Evolutionary conservation across 2,329 filamentous ascomycete genomes (phyloP), one percentile per base, ranked within the genome.

Genomic region (Paecilomyces sp.): DNA sequence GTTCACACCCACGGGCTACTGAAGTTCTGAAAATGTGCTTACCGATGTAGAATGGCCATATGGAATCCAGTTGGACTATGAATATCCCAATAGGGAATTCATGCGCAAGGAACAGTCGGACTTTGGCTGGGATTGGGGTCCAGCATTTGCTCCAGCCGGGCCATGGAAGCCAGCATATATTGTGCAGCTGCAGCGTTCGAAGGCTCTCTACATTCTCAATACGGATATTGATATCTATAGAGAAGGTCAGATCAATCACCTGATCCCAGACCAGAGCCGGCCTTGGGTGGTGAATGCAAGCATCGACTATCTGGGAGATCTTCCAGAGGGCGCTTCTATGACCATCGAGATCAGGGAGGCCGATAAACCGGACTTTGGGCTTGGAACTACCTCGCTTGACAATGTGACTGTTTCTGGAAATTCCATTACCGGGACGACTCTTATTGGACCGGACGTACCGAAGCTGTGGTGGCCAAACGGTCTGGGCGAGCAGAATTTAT

Each of bases 61-160:
- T 58, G 74, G 71, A 8, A 76, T 84, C 3, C 75, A 85, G 63
- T 70, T 75, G 15, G 55, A 76, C 0, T 84, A 78, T 59, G 82
- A 85, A 62, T 84, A 83, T 55, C 68, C 75, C 0, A 81, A 85
- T 60, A 76, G 81, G 6, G 78, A 80, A 67, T 85, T 82, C 62
- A 81, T 86, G 36, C 78, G 85, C 31, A 86, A 87, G 66, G 80
- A 86, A 66, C 82, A 87, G 67, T 83, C 77, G 7, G 84, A 87
- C 67, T 87, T 87, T 68, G 85, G 85, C 1, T 88, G 85, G 85
- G 84, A 86, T 61, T 85, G 83, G 83, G 83, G 83, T 9, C 83
- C 83, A 9, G 82, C 81, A 0, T 85, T 87, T 66, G 77, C 80
- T n/a, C 83, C 85, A 0, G 81, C 82, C n/a, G 85, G 85, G 2